Evolutionary conservation across 352 stramenopile genomes (phyloP), one percentile per base, ranked within the genome.

Genomic region (Thraustochytrium striatum): DNA sequence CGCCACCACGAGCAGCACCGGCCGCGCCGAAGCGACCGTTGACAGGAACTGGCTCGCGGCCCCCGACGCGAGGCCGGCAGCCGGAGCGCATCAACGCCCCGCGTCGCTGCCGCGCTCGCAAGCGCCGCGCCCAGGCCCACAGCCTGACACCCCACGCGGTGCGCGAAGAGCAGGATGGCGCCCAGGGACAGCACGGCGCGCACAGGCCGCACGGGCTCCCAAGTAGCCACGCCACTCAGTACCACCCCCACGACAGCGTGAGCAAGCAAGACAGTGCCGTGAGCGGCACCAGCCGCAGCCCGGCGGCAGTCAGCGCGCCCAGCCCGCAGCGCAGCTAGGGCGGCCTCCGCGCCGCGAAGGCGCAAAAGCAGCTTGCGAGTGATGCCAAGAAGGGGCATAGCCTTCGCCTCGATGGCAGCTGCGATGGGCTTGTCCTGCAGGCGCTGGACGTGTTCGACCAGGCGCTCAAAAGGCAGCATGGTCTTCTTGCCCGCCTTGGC

Each of bases 321-420:
- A n/a, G n/a, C n/a, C n/a, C n/a, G n/a, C n/a, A n/a, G 32, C 7
- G n/a, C 39, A 13, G 39, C 19, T 5, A 75, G 0, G 25, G 41
- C 36, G 19, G n/a, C 19, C 25, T 72, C 5, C 41, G 44, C 65
- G 8, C 11, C 28, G 30, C 65, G 65, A 61, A 75, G 43, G 16
- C 52, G 32, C 44, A 75, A 43, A 8, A 75, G 65, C 65, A 75
- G n/a, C 43, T 61, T 28, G n/a, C 59, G 32, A 8, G 59, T 21
- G 33, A 25, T 57, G 7, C 21, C 7, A 9, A 41, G 44, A 7
- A 75, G 16, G 32, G 65, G 5, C 65, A 75, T 72, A 28, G 65
- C 32, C 8, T 25, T 55, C 5, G 65, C 1, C 47, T 75, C 65
- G 16, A 75, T 43, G 1, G 30, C 30, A 30, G 65, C 65, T 13